Evolutionary conservation across 2,329 filamentous ascomycete genomes (phyloP), one percentile per base, ranked within the genome.

Genomic region (Monilinia vaccinii-corymbosi): DNA sequence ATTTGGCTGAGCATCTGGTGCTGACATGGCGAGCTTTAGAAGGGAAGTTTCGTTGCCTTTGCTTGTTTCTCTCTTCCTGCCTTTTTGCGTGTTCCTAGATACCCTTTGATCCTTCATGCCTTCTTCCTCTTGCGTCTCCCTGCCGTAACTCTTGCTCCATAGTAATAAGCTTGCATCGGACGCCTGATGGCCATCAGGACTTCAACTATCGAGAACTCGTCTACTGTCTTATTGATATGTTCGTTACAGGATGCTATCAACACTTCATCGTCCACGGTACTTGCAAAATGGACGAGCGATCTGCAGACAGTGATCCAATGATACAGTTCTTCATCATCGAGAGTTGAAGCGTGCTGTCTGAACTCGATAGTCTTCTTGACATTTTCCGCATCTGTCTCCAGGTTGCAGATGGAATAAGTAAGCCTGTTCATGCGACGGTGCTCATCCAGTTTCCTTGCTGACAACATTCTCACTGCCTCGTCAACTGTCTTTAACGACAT

Each of bases 321-420:
- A n/a, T 42, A n/a, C 1, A 59, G 28, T 31, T 59, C 56, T 16
- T 53, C 56, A 14, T 42, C 47, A 21, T 59, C 48, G 1, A 59
- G 11, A 13, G 49, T 51, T 18, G 56, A 59, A 10, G 36, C 32
- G 21, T 59, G 56, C 11, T 59, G 56, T 42, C 56, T 51, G n/a
- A 53, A 59, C 16, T 59, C 56, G 28, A 59, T 45, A 7, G 56
- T 53, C 18, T 44, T 59, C 38, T 59, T 53, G 2, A 59, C 34
- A 9, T 58, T 58, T 34, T 50, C 56, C 9, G 2, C 16, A 2
- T 9, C 13, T 1, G 34, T 32, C 50, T 18, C 18, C 7, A 58
- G 13, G 46, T 50, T 58, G 11, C 45, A 47, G 4, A 49, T 47
- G 3, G 44, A 46, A 36, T 48, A 56, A 14, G 21, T 56, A 8